Percentiles rank a stretch among this genome's conserved stretches.
phyloP scores from a whole-genome alignment of 2,329 filamentous ascomycete species.

The Ophiostoma novo-ulmi region DNA sequence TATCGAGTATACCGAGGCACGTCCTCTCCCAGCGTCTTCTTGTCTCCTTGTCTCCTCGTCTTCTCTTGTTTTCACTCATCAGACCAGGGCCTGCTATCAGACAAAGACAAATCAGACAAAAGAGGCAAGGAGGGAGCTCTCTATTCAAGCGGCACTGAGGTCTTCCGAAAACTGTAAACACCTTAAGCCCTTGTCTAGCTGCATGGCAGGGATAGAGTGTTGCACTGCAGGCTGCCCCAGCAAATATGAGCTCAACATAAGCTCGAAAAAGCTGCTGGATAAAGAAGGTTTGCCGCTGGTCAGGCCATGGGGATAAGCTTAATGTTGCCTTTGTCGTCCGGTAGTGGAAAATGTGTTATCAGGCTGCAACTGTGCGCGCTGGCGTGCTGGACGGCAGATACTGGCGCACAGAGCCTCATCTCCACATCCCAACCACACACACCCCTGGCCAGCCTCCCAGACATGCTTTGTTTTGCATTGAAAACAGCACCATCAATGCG shows the following conservation, averaged over 20 bases:
- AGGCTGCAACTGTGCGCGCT: background rate
- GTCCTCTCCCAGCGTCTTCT: background rate
- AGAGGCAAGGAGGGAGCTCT: background rate
- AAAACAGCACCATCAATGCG: conserved; percentile 25
- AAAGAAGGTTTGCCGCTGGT: background rate
- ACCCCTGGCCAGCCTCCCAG: conserved; percentile 20
- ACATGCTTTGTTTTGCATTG: conserved; percentile 26
- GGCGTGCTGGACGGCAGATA: conserved; percentile 16
- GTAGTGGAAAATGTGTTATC: background rate
- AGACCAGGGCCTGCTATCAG: background rate
- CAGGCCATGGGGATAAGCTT: background rate
- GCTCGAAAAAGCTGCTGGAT: background rate
- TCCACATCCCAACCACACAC: background rate
- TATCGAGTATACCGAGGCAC: background rate
- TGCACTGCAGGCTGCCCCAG: no score
- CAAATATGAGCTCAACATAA: background rate
- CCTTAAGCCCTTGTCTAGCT: background rate
- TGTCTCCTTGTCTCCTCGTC: background rate
- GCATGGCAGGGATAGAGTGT: background rate
- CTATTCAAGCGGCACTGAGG: background rate
- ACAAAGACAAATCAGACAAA: background rate
- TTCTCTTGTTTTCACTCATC: background rate
- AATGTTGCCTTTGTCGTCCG: background rate
- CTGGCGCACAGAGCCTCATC: conserved; percentile 24
- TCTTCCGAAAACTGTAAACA: conserved; percentile 8